Evolutionary conservation across 148 eudicot genomes (phyloP), one percentile per base, ranked within the genome.

Genomic region (Persicaria maculosa): DNA sequence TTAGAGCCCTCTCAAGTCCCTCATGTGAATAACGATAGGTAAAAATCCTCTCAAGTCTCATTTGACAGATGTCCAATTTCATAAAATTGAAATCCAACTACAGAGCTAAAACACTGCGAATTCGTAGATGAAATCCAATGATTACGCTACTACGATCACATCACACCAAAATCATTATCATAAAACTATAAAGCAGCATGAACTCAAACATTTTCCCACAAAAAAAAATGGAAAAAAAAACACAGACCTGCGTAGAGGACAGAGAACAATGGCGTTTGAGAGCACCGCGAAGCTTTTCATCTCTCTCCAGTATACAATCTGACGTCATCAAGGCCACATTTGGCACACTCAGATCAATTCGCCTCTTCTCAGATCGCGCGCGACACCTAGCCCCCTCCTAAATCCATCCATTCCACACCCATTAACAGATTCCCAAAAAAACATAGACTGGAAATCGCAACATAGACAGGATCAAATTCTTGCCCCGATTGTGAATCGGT

Each of bases 281-380:
- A 74, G 87, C 82, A 78, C 54, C 16, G 45, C 85, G 81, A 25
- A 91, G 81, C 6, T 12, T 74, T 0, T 53, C 82, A 80, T 91
- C 93, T 58, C 82, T 78, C 58, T 79, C 61, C 67, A 85, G 58
- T 3, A 90, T 79, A 77, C 84, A 78, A 46, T 88, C 81, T 17
- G 75, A 86, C 0, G 90, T 90, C 87, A 94, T 76, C 58, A 94
- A 72, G 48, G 89, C 89, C 11, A 76, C 76, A 74, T 88, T 87
- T 1, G 97, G 98, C n/a, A 88, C 98, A 79, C 88, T 94, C 7
- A 80, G 65, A 94, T 85, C 79, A 91, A 78, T 74, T 94, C 98
- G 20, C 98, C 98, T 81, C 82, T 90, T 8, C 76, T 74, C 72
- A 94, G 85, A 68, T 84, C 90, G 65, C 98, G 96, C 1, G 68